Evolutionary conservation across 2,329 filamentous ascomycete genomes (phyloP).

Genomic region (Mariannaea sp.): DNA sequence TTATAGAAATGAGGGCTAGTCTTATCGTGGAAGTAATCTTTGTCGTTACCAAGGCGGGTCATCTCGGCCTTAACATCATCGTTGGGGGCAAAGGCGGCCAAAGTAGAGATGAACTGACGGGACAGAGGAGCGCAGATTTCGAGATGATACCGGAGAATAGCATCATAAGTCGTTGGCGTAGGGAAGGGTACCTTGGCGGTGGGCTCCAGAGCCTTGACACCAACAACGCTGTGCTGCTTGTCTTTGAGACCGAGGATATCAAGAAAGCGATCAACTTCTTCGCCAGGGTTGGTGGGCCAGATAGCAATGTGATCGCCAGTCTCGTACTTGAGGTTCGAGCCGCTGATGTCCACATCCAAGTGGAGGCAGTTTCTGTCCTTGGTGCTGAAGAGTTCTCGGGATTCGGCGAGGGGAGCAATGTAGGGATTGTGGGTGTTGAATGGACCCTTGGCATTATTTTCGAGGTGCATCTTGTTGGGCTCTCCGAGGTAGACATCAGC

Average conservation of each 20-base stretch:
- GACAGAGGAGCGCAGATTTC: conserved; percentile 96
- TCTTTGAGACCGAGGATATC: conserved; percentile 73
- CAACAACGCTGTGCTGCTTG: conserved; percentile 82
- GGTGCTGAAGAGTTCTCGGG: conserved; percentile 86
- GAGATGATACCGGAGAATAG: conserved; percentile 91
- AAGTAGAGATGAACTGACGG: conserved; percentile 87
- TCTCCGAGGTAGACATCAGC: conserved; percentile 91
- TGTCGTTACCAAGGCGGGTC: conserved; percentile 85
- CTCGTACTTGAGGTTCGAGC: conserved; percentile 88
- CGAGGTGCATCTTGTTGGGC: conserved; percentile 93
- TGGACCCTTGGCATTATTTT: conserved; percentile 80
- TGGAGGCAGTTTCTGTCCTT: conserved; percentile 95
- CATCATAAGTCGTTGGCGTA: conserved; percentile 94
- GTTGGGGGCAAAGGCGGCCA: conserved; percentile 87
- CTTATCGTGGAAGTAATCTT: conserved; percentile 92
- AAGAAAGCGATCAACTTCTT: conserved; percentile 89
- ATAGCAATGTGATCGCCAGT: conserved; percentile 97
- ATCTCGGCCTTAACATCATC: conserved; percentile 87
- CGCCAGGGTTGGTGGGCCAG: conserved; percentile 95
- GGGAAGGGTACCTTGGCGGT: conserved; percentile 98
- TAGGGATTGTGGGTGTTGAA: conserved; percentile 97
- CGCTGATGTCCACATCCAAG: conserved; percentile 90
- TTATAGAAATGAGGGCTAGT: conserved; percentile 83
- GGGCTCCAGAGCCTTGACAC: conserved; percentile 87
- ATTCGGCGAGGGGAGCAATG: conserved; percentile 91